Evolutionary conservation across 1,139 yeast genomes (phyloP), one percentile per base, ranked within the genome.

Genomic region (Pichia sp.): DNA sequence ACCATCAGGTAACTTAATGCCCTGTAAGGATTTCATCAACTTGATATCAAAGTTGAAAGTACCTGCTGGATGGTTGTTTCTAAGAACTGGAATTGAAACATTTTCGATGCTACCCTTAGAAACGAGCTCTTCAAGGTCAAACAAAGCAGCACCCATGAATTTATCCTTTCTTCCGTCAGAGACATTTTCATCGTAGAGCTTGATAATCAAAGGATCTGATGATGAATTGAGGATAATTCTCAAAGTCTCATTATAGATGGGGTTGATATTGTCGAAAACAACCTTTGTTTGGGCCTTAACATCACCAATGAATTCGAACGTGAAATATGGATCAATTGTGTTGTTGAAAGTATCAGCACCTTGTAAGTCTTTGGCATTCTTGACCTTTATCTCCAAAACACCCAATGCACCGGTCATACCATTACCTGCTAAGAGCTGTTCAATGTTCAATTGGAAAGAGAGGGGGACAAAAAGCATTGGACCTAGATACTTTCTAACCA

Each of bases 381-480:
- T 75, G 25, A 82, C 67, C 25, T 72, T 75, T 35, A 91, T 63
- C 31, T 80, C 80, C 48, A 88, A 63, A 20, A 91, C 85, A 62
- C 98, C 98, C 49, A 86, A 70, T 10, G 97, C 82, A 18, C 93
- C 76, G 51, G 80, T 81, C 40, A 77, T 63, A 29, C 84, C 80
- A 40, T 85, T 75, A 53, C 96, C 96, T 19, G 94, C 82, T 51
- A 91, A 63, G 55, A 91, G 67, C 62, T 87, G 96, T 56, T 93
- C 95, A 33, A 91, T 72, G 53, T 91, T 91, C 55, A 91, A 66
- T 63, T 91, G 95, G 67, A 86, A 84, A 4, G 96, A 85, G 49
- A 91, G 77, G 20, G 98, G 98, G 32, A 83, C 68, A 53, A 84
- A 82, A 36, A 91, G 56, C 66, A 91, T 74, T 18, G 97, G 91